Base-by-base conservation (phyloP, 1,284 basidiomycete species). In the Agroathelia rolfsii region DNA sequence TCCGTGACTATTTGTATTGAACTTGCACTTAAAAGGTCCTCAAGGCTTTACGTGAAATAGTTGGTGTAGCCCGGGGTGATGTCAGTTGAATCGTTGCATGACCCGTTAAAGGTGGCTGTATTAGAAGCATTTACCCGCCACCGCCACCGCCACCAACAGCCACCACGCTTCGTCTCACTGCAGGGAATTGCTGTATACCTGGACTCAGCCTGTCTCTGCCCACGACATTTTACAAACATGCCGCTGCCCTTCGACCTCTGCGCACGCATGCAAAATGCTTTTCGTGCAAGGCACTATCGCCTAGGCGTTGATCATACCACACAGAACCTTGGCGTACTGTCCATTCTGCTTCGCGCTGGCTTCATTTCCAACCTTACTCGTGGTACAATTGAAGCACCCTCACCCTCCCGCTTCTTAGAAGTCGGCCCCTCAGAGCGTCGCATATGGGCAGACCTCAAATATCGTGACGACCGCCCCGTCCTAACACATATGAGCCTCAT, bases 391-490 rank as follows among this genome's bases (percentile, higher is more conserved):
- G 59, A 70, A 3, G 63, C 64, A 0, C 73, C 87, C 1, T 69
- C 68, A 6, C 85, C 88, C 0, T 43, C 49, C 0, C 63, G 63
- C 7, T 93, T 86, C 50, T 47, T 62, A 29, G 41, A 47, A 2
- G 77, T 66, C 5, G 56, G 57, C 41, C 72, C 76, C 18, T 62
- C 73, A 1, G 65, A 85, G 40, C 66, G 66, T 19, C 71, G 85
- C 20, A 82, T 94, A 54, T 92, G 89, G 87, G 84, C 84, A 3
- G 76, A 85, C 41, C 73, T 94, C 43, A 94, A 94, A 57, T 93
- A 89, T 58, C 70, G 86, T 32, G 77, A 86, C 43, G 86, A 93
- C 57, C 59, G 75, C 18, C 84, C 88, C 1, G 85, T 93, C 12
- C 64, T 94, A 37, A 66, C 61, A 33, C 50, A 65, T 43, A 83